Conservation (phyloP, 169 alveolate genomes). For the Cryptosporidium viatorum region DNA sequence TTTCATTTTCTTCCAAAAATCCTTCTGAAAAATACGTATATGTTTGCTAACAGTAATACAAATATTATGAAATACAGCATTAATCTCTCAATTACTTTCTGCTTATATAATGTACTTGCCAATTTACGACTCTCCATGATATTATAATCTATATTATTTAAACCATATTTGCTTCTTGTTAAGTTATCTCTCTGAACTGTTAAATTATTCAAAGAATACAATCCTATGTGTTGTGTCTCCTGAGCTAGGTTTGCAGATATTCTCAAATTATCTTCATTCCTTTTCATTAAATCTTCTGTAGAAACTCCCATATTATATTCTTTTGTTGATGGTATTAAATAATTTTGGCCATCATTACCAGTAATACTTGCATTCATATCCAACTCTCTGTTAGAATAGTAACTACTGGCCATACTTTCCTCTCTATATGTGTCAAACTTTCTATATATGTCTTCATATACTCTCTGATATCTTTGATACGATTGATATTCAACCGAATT, state of each 20-base stretch:
- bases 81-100: constrained; percentile 53
- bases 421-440: constrained; percentile 26
- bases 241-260: constrained; percentile 68
- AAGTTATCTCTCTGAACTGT: constrained; percentile 65
- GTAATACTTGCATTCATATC: background rate
- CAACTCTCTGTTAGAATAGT: background rate
- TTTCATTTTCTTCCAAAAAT: background rate
- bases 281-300: constrained; percentile 49
- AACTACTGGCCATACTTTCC: background rate
- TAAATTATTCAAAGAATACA: constrained; percentile 52
- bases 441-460: constrained; percentile 21
- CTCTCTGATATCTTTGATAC: constrained; percentile 35
- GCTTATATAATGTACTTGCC: constrained; percentile 55
- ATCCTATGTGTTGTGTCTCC: constrained; percentile 55
- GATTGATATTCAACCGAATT: constrained; percentile 55
- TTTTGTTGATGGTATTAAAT: constrained; percentile 6
- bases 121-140: constrained; percentile 67
- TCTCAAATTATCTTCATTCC: constrained; percentile 52
- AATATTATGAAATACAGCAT: constrained; percentile 29
- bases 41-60: constrained; percentile 46
- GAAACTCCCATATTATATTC: constrained; percentile 39
- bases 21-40: constrained; percentile 43
- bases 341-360: constrained; percentile 3
- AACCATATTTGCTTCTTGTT: constrained; percentile 64
- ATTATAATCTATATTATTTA: constrained; percentile 54